Evolutionary conservation across 768 basidiomycete species (phyloP), one percentile per base, ranked within the genome.

Genomic region (Suillus plorans): DNA sequence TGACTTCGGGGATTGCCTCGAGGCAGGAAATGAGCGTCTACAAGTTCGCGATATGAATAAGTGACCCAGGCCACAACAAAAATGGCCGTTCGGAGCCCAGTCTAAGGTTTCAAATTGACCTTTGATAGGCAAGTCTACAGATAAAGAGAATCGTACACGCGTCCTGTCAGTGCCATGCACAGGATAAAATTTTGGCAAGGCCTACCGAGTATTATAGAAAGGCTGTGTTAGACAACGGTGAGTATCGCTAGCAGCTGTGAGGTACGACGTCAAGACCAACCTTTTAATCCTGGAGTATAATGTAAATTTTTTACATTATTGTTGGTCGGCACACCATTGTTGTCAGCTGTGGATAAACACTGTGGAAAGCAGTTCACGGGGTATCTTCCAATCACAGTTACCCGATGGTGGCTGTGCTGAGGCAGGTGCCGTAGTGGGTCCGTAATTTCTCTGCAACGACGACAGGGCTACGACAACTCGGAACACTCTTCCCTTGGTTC

Each of bases 21-120:
- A 72, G 71, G 71, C 69, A 14, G 49, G 42, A 34, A 63, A 68
- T 68, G 68, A 61, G 67, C 67, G 67, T 58, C 67, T 67, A 39
- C n/a, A 14, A 4, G 39, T 41, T 42, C 20, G 53, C 53, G 58
- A 59, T 59, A 59, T 59, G 58, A 58, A 59, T 39, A 41, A 41
- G 28, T 41, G 58, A 41, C 58, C 58, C 18, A 59, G 41, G 39
- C 39, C 58, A 42, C 57, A 58, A 25, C 57, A 7, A 37, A 58
- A 58, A 58, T 58, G 57, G 57, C 39, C 37, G 10, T 37, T 20
- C 13, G 28, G 62, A 34, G 8, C 62, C 37, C 18, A 39, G 16
- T 9, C 1, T 20, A 62, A 20, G 37, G 47, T 20, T 56, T 41
- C 49, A 20, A 60, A 63, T 60, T 42, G 25, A 37, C 58, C 62